These are phyloP conservation scores for Cyclanthera cordifolia DNA, from an alignment of 306 rosid genomes.

Conservation along the genomic window DNA sequence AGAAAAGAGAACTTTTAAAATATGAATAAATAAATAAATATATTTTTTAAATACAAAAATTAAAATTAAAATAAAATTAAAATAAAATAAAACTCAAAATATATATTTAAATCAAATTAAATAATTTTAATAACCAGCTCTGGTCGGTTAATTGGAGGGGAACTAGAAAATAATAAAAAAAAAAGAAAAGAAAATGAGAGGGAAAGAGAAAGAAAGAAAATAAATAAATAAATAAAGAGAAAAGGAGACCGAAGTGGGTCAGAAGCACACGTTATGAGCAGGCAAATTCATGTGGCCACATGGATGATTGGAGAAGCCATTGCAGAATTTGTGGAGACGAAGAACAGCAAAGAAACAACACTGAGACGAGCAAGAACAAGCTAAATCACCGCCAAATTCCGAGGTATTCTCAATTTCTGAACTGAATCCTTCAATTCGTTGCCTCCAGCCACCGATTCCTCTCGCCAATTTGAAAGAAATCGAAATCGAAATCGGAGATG, in stretches of 20 bases:
- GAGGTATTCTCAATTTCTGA: not conserved
- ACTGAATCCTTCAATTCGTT: not conserved
- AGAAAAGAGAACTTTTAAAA: no score
- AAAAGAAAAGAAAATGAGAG: no score
- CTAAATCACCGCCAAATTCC: not conserved
- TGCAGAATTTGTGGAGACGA: constrained; percentile 12
- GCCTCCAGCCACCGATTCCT: no score
- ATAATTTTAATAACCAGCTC: no score
- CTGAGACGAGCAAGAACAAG: not conserved
- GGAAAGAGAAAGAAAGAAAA: not conserved
- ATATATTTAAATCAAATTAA: no score
- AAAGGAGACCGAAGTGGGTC: constrained; percentile 63
- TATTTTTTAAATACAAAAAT: no score
- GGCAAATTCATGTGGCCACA: constrained; percentile 97
- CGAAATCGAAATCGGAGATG: constrained; percentile 23
- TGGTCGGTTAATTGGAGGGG: no score
- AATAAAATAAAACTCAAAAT: no score
- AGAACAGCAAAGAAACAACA: not conserved
- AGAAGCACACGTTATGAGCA: constrained; percentile 70
- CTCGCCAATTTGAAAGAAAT: not conserved
- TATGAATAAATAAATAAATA: no score
- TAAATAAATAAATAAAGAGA: not conserved
- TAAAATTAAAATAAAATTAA: no score
- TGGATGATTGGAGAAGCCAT: constrained; percentile 37
- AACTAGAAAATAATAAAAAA: no score